Conservation (phyloP, 805 yeast species). For the Cyberlindnera veronae region DNA sequence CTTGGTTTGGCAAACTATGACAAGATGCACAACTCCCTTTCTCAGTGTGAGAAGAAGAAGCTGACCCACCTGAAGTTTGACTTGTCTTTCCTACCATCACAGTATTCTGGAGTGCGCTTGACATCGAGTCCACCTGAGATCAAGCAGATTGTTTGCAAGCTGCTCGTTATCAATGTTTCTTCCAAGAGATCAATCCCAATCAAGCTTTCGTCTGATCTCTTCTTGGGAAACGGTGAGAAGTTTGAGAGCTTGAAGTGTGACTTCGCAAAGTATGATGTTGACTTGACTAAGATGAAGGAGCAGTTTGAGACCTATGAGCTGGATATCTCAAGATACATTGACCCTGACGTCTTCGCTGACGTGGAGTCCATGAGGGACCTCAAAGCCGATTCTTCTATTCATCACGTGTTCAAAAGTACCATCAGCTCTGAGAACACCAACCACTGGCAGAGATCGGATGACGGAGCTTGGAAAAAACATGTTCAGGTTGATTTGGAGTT, state of each 20-base stretch:
- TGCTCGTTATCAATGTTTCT: constrained; percentile 32
- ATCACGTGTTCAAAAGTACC: constrained; percentile 21
- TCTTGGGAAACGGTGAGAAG: no score
- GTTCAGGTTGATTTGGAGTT: constrained; percentile 41
- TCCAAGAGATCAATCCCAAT: constrained; percentile 40
- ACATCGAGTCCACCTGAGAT: constrained; percentile 33
- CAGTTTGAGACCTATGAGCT: constrained; percentile 9
- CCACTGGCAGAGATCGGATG: constrained; percentile 18
- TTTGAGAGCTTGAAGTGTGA: no score
- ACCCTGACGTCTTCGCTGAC: constrained; percentile 14
- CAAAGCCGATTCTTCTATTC: constrained; percentile 12
- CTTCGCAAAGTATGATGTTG: constrained; percentile 18
- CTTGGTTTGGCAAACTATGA: constrained; percentile 35
- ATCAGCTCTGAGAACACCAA: neutral
- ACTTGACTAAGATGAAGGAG: constrained; percentile 18
- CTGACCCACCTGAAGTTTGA: constrained; percentile 29
- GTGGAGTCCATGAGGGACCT: constrained; percentile 21
- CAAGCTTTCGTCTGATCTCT: no score
- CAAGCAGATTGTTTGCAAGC: constrained; percentile 28
- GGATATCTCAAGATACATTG: constrained; percentile 13
- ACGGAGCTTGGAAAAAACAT: constrained; percentile 13
- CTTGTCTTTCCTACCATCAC: constrained; percentile 28
- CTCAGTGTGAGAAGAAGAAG: constrained; percentile 28
- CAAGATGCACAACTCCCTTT: constrained; percentile 25
- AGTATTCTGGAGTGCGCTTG: no score